Percentiles rank a stretch among this genome's conserved stretches.
phyloP scores from a whole-genome alignment of 1,139 yeast species.

The Diutina mesorugosa region DNA sequence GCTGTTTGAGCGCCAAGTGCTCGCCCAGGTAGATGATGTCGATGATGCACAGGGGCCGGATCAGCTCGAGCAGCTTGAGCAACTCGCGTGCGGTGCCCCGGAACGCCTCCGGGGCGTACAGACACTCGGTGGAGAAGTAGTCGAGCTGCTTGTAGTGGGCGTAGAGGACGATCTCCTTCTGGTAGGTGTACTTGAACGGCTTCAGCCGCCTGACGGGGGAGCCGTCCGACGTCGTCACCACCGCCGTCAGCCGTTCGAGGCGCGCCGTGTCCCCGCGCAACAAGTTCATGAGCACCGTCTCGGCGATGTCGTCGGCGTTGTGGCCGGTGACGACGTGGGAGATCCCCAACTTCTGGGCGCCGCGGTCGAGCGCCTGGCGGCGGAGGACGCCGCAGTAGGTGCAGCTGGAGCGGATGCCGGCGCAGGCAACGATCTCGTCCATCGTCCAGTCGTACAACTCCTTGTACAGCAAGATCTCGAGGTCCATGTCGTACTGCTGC shows the following conservation, averaged over 20 bases:
- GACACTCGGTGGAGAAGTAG: conserved; percentile 94
- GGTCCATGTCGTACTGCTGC: conserved; percentile 74
- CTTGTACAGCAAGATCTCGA: conserved; percentile 80
- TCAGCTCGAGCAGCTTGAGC: conserved; percentile 78
- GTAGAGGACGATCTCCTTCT: conserved; percentile 92
- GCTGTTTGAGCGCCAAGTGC: conserved; percentile 55
- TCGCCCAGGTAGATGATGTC: conserved; percentile 95
- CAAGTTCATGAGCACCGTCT: conserved; percentile 89
- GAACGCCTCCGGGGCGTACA: conserved; percentile 97
- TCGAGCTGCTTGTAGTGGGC: conserved; percentile 95
- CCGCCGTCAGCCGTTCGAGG: conserved; percentile 79
- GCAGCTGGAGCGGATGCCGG: conserved; percentile 89
- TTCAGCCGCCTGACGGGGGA: conserved; percentile 83
- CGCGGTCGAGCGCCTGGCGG: conserved; percentile 92
- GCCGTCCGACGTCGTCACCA: conserved; percentile 69
- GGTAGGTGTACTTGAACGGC: conserved; percentile 92
- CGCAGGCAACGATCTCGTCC: conserved; percentile 95
- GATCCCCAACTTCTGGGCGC: conserved; percentile 81
- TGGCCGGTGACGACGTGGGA: conserved; percentile 95
- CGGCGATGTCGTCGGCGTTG: conserved; percentile 99
- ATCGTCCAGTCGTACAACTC: conserved; percentile 93
- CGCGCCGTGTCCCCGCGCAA: conserved; percentile 94
- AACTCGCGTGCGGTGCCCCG: conserved; percentile 94
- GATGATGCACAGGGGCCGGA: conserved; percentile 86
- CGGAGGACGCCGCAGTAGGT: conserved; percentile 97